Evolutionary conservation across 2,329 filamentous ascomycete species (phyloP), one percentile per base, ranked within the genome.

Genomic region (Beauveria sp.): DNA sequence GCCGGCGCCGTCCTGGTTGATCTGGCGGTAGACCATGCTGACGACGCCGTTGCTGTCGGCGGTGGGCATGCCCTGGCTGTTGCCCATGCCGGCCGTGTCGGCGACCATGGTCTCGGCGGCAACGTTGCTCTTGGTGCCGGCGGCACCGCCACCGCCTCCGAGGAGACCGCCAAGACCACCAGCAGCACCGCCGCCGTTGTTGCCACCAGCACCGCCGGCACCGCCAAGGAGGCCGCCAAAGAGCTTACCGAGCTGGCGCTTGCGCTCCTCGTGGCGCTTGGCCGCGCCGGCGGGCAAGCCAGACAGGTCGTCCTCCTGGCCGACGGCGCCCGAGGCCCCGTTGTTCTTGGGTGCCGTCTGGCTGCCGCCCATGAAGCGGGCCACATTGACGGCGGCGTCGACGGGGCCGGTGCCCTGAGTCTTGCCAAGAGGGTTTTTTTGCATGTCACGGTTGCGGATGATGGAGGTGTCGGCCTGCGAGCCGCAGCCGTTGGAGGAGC

Each of bases 381-480:
- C 66, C 64, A 89, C 79, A 73, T 85, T 83, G 66, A 75, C 75
- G 22, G 76, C 75, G 30, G 86, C 80, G 63, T 85, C 77, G 63
- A 88, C 79, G 61, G 82, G 78, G 18, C 85, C 84, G 58, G 79
- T 81, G 63, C 78, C 82, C 68, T 83, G 72, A 57, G 85, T 89
- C 65, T 84, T 82, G 66, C 86, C 86, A n/a, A 89, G 80, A 56
- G 86, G 79, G 67, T 74, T 76, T 54, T 75, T 79, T 44, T 75
- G 74, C 61, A 89, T 78, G 73, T 88, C 86, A 14, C 76, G 72
- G 63, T 81, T 73, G 43, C 85, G 83, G 73, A 89, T 87, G 76
- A 89, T 87, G 71, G 85, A 79, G n/a, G 86, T 89, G 69, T 89
- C 86, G 62, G 81, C 83, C 71, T 89, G 81, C n/a, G 85, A 80